A percentile compares a stretch with the other conserved stretches of the same genome.
Conservation (phyloP, 768 basidiomycete genomes). For the Calvatia gigantea region DNA sequence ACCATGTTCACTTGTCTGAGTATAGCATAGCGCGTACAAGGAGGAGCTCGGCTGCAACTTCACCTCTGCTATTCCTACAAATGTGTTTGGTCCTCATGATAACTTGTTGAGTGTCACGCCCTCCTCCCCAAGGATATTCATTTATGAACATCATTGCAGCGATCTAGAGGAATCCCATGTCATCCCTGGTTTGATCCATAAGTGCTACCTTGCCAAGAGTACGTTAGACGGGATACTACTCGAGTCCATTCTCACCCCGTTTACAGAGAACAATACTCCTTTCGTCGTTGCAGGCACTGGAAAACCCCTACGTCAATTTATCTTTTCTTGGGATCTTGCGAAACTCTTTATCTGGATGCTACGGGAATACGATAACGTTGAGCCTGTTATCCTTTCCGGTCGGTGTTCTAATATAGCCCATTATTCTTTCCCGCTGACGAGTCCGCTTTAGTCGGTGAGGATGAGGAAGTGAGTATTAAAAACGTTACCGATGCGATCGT, state of each 20-base stretch:
- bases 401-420: constrained; percentile 13
- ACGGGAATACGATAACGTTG: constrained; percentile 87
- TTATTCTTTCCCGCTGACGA: not conserved
- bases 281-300: constrained; percentile 90
- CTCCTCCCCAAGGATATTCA: not conserved
- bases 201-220: constrained; percentile 92
- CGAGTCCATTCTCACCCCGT: not conserved
- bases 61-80: constrained; percentile 95
- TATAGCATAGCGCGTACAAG: constrained; percentile 74
- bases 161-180: constrained; percentile 91
- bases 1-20: not conserved
- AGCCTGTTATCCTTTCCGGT: constrained; percentile 92
- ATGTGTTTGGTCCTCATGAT: constrained; percentile 93
- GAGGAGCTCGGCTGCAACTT: constrained; percentile 94
- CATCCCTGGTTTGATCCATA: constrained; percentile 91
- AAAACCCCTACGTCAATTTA: constrained; percentile 93
- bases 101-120: constrained; percentile 65
- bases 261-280: constrained; percentile 70
- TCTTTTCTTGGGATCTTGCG: constrained; percentile 94
- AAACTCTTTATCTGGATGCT: constrained; percentile 94
- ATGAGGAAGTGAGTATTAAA: constrained; percentile 93
- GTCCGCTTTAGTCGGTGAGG: constrained; percentile 68
- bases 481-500: constrained; percentile 90
- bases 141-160: constrained; percentile 30
- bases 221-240: constrained; percentile 11